A percentile compares a stretch with the other conserved stretches of the same genome.
phyloP scores from a whole-genome alignment of 1,284 basidiomycete species.

The Ceratobasidium sp. region DNA sequence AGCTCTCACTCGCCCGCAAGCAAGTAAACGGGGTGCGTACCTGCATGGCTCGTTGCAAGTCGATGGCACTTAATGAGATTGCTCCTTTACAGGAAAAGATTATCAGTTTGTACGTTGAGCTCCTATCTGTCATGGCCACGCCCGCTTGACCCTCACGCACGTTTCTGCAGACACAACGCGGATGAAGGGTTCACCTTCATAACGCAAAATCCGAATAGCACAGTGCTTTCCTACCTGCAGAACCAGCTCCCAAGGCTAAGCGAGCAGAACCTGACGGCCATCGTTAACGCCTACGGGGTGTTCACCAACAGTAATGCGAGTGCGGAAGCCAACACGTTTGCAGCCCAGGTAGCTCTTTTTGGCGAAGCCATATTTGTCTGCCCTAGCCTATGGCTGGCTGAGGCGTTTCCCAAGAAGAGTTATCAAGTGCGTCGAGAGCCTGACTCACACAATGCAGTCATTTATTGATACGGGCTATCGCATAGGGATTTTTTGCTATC shows the following conservation, averaged over 20 bases:
- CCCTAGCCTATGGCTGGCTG: slow-evolving; percentile 34
- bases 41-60: not conserved
- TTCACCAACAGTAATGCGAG: slow-evolving; percentile 15
- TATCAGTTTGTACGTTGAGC: slow-evolving; percentile 29
- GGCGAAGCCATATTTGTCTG: slow-evolving; percentile 31
- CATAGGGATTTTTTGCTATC: slow-evolving; percentile 35
- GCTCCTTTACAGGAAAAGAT: slow-evolving; percentile 24
- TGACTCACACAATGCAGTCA: no score
- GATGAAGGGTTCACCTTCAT: slow-evolving; percentile 38
- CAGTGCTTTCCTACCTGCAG: slow-evolving; percentile 1
- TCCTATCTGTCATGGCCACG: not conserved
- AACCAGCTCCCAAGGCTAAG: slow-evolving; percentile 18
- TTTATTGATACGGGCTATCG: not conserved
- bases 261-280: not conserved
- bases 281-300: slow-evolving; percentile 13
- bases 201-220: slow-evolving; percentile 17
- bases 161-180: slow-evolving; percentile 26
- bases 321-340: slow-evolving; percentile 1
- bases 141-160: not conserved
- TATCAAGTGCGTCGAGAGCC: slow-evolving; percentile 1
- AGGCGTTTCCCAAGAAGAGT: slow-evolving; percentile 25
- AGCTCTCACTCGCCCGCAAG: slow-evolving; percentile 18
- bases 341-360: slow-evolving; percentile 1
- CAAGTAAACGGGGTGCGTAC: slow-evolving; percentile 41
- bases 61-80: not conserved